Percentiles rank a stretch among this genome's conserved stretches.
phyloP scores from a whole-genome alignment of 805 yeast genomes.

The Candida gorgasii region DNA sequence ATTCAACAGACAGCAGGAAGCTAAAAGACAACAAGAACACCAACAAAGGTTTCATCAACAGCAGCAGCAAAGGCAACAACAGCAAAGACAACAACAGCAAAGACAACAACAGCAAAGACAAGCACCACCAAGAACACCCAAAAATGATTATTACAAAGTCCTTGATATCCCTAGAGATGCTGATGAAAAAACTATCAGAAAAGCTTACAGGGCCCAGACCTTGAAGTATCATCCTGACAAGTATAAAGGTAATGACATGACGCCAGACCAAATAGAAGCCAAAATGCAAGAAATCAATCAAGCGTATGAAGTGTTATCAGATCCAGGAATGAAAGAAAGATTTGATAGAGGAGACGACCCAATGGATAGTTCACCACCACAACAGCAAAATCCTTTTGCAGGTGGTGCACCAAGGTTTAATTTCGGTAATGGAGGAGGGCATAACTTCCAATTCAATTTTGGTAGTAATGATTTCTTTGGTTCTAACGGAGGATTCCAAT shows the following conservation, averaged over 20 bases:
- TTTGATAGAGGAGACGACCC: slow-evolving; percentile 69
- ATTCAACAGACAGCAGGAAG: slow-evolving; percentile 33
- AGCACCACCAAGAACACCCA: slow-evolving; percentile 26
- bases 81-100: slow-evolving; percentile 44
- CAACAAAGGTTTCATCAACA: slow-evolving; percentile 42
- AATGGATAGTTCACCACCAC: slow-evolving; percentile 29
- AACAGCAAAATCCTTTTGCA: slow-evolving; percentile 9
- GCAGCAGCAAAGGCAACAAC: slow-evolving; percentile 49
- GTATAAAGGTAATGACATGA: slow-evolving; percentile 63
- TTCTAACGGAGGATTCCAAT: slow-evolving; percentile 10
- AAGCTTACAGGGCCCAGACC: slow-evolving; percentile 76
- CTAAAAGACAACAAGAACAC: slow-evolving; percentile 35
- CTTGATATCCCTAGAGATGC: slow-evolving; percentile 70
- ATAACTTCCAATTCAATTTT: slow-evolving; percentile 17
- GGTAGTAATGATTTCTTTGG: slow-evolving; percentile 11
- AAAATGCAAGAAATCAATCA: slow-evolving; percentile 92
- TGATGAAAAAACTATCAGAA: slow-evolving; percentile 68
- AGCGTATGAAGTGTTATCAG: slow-evolving; percentile 84
- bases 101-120: too few relatives aligned
- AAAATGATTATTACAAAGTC: slow-evolving; percentile 77
- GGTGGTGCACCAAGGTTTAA: slow-evolving; percentile 16
- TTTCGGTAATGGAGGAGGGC: slow-evolving; percentile 16
- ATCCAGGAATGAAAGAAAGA: slow-evolving; percentile 58
- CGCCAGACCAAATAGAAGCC: slow-evolving; percentile 67
- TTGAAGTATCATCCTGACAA: slow-evolving; percentile 92